These are phyloP conservation scores for Solanum chaucha DNA, from an alignment of 257 asterid genomes.

Conservation along the genomic window DNA sequence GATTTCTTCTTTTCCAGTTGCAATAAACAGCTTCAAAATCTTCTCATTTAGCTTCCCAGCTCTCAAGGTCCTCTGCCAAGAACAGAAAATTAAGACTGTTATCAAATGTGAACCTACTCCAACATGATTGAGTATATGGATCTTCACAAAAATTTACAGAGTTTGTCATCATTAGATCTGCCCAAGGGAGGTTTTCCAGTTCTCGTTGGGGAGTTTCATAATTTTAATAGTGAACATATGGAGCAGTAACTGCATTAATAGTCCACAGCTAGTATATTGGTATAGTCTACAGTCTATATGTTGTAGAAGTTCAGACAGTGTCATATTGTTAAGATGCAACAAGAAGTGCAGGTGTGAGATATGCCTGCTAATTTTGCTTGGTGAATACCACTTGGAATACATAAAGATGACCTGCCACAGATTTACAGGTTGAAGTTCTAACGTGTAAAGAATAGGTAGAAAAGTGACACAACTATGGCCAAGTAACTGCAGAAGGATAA, in stretches of 20 bases:
- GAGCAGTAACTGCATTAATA: background rate
- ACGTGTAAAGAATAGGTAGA: background rate
- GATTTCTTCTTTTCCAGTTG: conserved; percentile 86
- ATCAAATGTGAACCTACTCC: background rate
- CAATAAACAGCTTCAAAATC: conserved; percentile 71
- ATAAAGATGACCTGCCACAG: background rate
- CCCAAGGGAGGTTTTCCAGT: background rate
- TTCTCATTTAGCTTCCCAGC: conserved; percentile 93
- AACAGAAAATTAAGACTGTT: background rate
- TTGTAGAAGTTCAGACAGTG: background rate
- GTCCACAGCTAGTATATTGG: background rate
- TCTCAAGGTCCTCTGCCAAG: conserved; percentile 62
- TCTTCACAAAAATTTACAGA: background rate
- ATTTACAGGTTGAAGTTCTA: background rate
- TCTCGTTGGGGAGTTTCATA: background rate
- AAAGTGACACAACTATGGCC: background rate
- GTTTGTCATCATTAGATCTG: background rate
- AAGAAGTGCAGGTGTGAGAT: background rate
- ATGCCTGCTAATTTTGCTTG: background rate
- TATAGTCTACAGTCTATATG: background rate
- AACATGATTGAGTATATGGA: background rate
- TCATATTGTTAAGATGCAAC: background rate
- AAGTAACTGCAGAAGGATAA: background rate
- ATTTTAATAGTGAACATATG: background rate
- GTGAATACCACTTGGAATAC: background rate